Evolutionary conservation across 108 stramenopile species (phyloP).

Genomic region (Cyclotella sp.): DNA sequence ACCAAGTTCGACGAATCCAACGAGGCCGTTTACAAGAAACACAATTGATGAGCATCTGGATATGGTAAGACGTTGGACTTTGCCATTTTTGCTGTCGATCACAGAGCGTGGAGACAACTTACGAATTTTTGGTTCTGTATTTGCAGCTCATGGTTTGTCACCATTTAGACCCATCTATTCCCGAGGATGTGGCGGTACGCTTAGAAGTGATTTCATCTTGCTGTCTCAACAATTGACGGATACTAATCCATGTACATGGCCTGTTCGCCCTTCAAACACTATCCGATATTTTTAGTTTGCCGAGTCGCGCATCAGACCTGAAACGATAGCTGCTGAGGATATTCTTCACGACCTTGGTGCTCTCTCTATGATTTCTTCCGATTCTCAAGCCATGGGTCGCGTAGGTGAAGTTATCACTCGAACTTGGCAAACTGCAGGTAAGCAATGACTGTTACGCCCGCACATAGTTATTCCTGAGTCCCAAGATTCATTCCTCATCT

Average conservation of each 20-base stretch:
- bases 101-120: conserved; percentile 9
- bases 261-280: neutral
- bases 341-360: conserved; percentile 98
- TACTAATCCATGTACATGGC: neutral
- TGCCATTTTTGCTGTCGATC: too few relatives aligned
- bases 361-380: conserved; percentile 92
- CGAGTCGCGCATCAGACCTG: conserved; percentile 95
- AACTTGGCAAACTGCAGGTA: conserved; percentile 95
- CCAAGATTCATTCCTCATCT: too few relatives aligned
- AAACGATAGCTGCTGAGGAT: conserved; percentile 98
- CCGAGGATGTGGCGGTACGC: conserved; percentile 91
- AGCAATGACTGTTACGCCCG: too few relatives aligned
- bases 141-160: conserved; percentile 94
- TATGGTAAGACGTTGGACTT: conserved; percentile 65
- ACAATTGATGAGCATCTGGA: conserved; percentile 99
- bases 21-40: conserved; percentile 95
- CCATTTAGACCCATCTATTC: conserved; percentile 89
- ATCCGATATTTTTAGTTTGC: conserved; percentile 3
- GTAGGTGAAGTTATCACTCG: conserved; percentile 97
- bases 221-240: neutral
- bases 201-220: neutral
- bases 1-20: conserved; percentile 97
- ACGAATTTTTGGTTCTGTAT: conserved; percentile 3
- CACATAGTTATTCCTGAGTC: too few relatives aligned
- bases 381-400: conserved; percentile 97